These are phyloP conservation scores for Plasmodium yoelii DNA, from an alignment of 169 alveolate species.

Conservation along the genomic window DNA sequence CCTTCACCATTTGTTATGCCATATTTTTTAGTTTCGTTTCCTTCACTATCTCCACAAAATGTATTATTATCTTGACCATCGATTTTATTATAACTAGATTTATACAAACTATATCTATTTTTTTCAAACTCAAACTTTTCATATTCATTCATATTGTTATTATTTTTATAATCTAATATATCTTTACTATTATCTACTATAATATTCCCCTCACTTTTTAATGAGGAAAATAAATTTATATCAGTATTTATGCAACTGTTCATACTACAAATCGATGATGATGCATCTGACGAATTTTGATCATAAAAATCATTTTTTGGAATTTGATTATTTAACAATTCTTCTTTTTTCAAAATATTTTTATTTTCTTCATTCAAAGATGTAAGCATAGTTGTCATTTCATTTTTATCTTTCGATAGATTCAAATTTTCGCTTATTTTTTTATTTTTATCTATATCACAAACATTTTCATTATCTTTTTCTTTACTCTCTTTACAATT, in stretches of 20 bases:
- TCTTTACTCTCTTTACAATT: constrained; percentile 9
- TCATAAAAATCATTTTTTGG: not conserved
- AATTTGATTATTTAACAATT: not conserved
- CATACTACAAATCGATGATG: constrained; percentile 37
- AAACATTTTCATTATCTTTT: not conserved
- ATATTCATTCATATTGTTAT: not conserved
- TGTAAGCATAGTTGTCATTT: not conserved
- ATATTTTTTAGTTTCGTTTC: too few relatives aligned
- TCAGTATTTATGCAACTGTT: constrained; percentile 17
- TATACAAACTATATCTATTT: too few relatives aligned
- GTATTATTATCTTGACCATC: too few relatives aligned
- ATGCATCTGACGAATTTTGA: not conserved
- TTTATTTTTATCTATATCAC: not conserved
- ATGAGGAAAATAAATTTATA: too few relatives aligned
- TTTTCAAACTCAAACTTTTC: too few relatives aligned
- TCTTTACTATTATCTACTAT: not conserved
- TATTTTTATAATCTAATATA: constrained; percentile 5
- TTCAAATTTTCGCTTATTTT: not conserved
- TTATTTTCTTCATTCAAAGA: not conserved
- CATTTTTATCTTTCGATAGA: not conserved
- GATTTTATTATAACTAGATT: too few relatives aligned
- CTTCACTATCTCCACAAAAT: too few relatives aligned
- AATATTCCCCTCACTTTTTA: too few relatives aligned
- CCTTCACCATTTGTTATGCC: too few relatives aligned
- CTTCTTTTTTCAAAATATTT: not conserved